Evolutionary conservation across 352 stramenopile species (phyloP).

Genomic region (Phytopythium delawarense): DNA sequence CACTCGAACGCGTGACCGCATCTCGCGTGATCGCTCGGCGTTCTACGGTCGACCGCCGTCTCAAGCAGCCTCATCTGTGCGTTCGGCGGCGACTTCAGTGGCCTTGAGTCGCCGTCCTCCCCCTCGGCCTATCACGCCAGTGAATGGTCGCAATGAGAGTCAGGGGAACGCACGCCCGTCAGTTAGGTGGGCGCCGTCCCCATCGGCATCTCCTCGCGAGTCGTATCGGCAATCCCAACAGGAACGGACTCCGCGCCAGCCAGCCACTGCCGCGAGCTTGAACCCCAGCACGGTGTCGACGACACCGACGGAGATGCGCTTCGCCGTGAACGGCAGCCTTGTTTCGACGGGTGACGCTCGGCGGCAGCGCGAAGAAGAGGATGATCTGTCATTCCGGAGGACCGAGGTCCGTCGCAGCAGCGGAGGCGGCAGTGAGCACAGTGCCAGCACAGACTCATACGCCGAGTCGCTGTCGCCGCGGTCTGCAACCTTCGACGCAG

Average conservation of each 20-base stretch:
- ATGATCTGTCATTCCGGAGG: slow-evolving; percentile 12
- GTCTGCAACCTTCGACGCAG: not conserved
- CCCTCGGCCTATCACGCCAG: not conserved
- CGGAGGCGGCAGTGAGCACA: not conserved
- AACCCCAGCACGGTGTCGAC: slow-evolving; percentile 10
- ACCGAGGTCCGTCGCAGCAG: slow-evolving; percentile 1
- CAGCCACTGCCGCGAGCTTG: not conserved
- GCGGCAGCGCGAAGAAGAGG: slow-evolving; percentile 5
- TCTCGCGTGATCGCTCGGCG: slow-evolving; percentile 2
- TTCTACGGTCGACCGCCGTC: slow-evolving; percentile 4
- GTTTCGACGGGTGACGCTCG: slow-evolving; percentile 10
- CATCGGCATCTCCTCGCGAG: not conserved
- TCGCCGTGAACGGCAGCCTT: slow-evolving; percentile 14
- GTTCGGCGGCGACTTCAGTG: not conserved
- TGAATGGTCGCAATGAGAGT: not conserved
- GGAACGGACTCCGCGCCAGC: not conserved
- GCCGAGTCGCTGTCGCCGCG: not conserved
- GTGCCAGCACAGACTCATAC: not conserved
- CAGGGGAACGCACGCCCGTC: not conserved
- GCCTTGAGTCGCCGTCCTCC: not conserved
- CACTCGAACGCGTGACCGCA: slow-evolving; percentile 4
- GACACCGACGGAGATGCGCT: slow-evolving; percentile 13
- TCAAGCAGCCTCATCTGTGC: not conserved
- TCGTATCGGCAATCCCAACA: slow-evolving; percentile 2
- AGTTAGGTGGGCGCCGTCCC: slow-evolving; percentile 5